Percentiles rank a stretch among this genome's conserved stretches.
Evolutionary conservation across 768 basidiomycete species (phyloP).

Genomic region (Suillus luteus): DNA sequence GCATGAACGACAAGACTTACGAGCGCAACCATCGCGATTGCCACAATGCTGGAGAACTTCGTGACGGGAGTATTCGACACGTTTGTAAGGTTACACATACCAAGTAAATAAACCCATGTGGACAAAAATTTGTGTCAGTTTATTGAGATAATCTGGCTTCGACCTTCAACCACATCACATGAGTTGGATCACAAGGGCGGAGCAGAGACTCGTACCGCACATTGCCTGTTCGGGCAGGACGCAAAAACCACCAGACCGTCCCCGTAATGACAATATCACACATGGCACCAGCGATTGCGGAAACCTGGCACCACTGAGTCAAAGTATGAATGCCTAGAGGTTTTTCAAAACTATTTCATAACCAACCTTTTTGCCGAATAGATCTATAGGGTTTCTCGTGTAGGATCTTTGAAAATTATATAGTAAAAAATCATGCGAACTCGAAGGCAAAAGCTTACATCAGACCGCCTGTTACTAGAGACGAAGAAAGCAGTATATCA

Average conservation of each 20-base stretch:
- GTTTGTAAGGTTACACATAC: slow-evolving; percentile 14
- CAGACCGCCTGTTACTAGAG: slow-evolving; percentile 13
- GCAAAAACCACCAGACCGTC: slow-evolving; percentile 21
- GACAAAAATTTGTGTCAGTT: slow-evolving; percentile 18
- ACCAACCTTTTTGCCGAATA: slow-evolving; percentile 13
- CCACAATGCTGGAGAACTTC: slow-evolving; percentile 13
- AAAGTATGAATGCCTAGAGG: neutral
- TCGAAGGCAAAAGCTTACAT: neutral
- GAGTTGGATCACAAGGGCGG: neutral
- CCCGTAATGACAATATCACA: slow-evolving; percentile 25
- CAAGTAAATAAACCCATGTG: slow-evolving; percentile 24
- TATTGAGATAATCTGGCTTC: slow-evolving; percentile 15
- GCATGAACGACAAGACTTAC: slow-evolving; percentile 11
- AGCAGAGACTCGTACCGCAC: slow-evolving; percentile 15
- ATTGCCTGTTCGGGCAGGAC: slow-evolving; percentile 14
- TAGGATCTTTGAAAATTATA: slow-evolving; percentile 12
- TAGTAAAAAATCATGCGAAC: neutral
- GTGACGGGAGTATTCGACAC: neutral
- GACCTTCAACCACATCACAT: slow-evolving; percentile 14
- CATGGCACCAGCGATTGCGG: slow-evolving; percentile 19
- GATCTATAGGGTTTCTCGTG: slow-evolving; percentile 10
- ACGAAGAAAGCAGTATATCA: slow-evolving; percentile 9
- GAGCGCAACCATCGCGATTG: slow-evolving; percentile 14
- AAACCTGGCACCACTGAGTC: slow-evolving; percentile 14
- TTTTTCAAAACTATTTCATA: neutral